A percentile compares a stretch with the other conserved stretches of the same genome.
Conservation (phyloP, 192 early-diverging fungal genomes). For the Umbelopsis ramanniana region DNA sequence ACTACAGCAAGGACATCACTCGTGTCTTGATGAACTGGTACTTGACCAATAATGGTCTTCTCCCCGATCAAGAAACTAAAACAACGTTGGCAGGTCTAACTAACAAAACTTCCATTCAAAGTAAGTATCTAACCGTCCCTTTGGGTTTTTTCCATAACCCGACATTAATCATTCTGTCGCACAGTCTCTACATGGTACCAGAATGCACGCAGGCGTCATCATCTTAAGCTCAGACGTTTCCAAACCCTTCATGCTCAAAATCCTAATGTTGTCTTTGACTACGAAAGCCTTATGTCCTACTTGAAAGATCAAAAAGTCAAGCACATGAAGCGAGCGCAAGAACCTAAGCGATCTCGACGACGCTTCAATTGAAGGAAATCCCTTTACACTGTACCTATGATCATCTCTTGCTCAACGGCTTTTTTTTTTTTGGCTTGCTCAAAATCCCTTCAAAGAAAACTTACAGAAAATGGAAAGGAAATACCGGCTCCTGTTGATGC, state of each 20-base stretch:
- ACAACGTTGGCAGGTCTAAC: slow-evolving; percentile 24
- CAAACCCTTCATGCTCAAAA: background rate
- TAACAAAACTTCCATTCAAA: slow-evolving; percentile 27
- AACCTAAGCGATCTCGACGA: slow-evolving; percentile 10
- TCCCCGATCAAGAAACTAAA: slow-evolving; percentile 30
- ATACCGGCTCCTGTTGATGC: background rate
- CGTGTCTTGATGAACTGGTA: slow-evolving; percentile 35
- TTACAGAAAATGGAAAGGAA: background rate
- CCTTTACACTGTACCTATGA: background rate
- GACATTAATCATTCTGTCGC: background rate
- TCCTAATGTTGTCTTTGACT: slow-evolving; percentile 27
- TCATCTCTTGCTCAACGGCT: background rate
- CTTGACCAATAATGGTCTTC: slow-evolving; percentile 25
- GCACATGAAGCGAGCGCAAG: background rate
- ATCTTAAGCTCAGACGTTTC: slow-evolving; percentile 26
- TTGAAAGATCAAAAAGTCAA: slow-evolving; percentile 17
- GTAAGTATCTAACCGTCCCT: slow-evolving; percentile 7
- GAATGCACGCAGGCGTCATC: slow-evolving; percentile 36
- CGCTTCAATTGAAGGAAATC: slow-evolving; percentile 1
- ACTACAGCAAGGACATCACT: slow-evolving; percentile 30
- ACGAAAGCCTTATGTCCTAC: slow-evolving; percentile 28
- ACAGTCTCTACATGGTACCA: slow-evolving; percentile 36
- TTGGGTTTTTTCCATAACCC: background rate
- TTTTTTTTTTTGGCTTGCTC: background rate
- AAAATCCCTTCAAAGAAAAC: background rate